Base-by-base conservation (phyloP, 1,139 yeast genomes). In the Diutina sp. region DNA sequence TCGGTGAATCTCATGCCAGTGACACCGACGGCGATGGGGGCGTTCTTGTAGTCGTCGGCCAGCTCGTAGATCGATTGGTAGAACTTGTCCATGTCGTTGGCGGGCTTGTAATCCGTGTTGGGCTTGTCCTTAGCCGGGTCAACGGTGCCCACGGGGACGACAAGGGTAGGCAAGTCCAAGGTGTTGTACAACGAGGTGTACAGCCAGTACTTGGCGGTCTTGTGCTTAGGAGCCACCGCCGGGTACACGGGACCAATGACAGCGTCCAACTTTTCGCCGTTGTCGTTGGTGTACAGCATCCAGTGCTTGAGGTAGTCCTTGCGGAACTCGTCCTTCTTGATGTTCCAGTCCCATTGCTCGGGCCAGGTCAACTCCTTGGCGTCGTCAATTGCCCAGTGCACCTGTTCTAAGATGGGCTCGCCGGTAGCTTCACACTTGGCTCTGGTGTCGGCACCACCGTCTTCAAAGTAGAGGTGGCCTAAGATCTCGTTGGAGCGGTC, bases 111-210 rank as follows among this genome's bases (percentile, higher is more conserved):
- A 14, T 57, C 55, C 25, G 48, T 46, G 21, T 55, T 56, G 18
- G 64, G 62, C 41, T 51, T 30, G 50, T 64, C 67, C 29, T 60
- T 56, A 12, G 58, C 56, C 32, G 57, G 55, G 56, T 62, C 64
- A 1, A 44, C 46, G 9, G 46, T 44, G 8, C 46, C 46, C 46
- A 44, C 65, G 8, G 69, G 69, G 51, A 64, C 62, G 1, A 62
- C 65, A 32, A 65, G 57, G 3, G 61, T 65, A 6, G 69, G 69
- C 51, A 63, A 66, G 56, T 66, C 69, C 51, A 66, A 60, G 11
- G 64, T 58, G 54, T 66, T 66, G 67, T 68, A 67, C 56, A 61
- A 64, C 25, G 61, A 58, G 9, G 67, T 60, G 56, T 66, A 67
- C 6, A 64, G 63, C 67, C 68, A 65, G 56, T 66, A 66, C 41